Percentiles rank a stretch among this genome's conserved stretches.
Conservation (phyloP, 2,329 filamentous ascomycete species). For the Malbranchea cinnamomea region DNA sequence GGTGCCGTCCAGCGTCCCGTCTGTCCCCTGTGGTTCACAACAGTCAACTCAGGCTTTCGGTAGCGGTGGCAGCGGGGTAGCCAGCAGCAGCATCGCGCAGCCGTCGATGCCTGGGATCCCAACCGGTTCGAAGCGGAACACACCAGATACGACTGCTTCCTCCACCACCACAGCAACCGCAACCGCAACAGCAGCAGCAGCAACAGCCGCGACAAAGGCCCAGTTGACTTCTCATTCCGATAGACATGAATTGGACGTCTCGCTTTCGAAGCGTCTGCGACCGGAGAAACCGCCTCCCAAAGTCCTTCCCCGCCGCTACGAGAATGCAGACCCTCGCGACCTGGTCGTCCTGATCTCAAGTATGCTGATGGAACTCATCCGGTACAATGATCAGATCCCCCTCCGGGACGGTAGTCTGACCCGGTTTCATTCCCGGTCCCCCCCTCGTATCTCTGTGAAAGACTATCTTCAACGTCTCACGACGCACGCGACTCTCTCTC, state of each 20-base stretch:
- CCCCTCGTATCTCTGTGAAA: slow-evolving; percentile 82
- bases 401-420: slow-evolving; percentile 76
- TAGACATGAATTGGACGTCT: slow-evolving; percentile 12
- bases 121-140: slow-evolving; percentile 13
- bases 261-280: slow-evolving; percentile 32
- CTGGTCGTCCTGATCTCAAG: slow-evolving; percentile 82
- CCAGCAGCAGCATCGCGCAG: too few species aligned
- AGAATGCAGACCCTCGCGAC: slow-evolving; percentile 67
- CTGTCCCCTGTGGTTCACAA: too few species aligned
- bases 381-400: slow-evolving; percentile 78
- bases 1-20: slow-evolving; percentile 2
- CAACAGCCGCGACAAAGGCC: slow-evolving; percentile 11
- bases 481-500: slow-evolving; percentile 82
- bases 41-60: too few species aligned
- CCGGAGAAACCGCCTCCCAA: slow-evolving; percentile 34
- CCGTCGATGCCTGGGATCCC: too few species aligned
- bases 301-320: slow-evolving; percentile 53
- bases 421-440: slow-evolving; percentile 79
- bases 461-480: slow-evolving; percentile 90
- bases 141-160: slow-evolving; percentile 8
- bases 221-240: slow-evolving; percentile 4
- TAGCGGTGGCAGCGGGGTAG: too few species aligned
- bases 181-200: slow-evolving; percentile 11
- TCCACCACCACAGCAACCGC: slow-evolving; percentile 8
- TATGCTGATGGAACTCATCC: slow-evolving; percentile 90